A percentile compares a stretch with the other conserved stretches of the same genome.
Conservation (phyloP, 306 rosid genomes). For the Malus sylvestris region DNA sequence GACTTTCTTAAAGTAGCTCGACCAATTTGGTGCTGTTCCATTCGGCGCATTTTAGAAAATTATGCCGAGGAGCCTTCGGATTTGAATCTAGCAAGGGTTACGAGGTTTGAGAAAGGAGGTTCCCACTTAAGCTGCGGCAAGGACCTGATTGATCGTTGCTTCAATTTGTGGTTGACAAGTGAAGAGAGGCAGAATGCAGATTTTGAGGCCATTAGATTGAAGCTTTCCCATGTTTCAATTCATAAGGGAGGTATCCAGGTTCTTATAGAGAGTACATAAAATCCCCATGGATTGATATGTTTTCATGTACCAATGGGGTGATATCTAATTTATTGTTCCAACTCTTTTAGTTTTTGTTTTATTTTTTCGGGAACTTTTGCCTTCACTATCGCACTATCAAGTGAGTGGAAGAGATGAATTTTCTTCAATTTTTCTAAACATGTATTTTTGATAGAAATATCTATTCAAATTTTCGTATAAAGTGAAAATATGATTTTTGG, state of each 20-base stretch:
- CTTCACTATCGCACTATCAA: background rate
- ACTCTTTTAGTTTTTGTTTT: background rate
- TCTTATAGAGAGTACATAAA: slow-evolving; percentile 32
- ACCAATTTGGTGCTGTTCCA: slow-evolving; percentile 82
- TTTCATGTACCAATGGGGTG: background rate
- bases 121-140: slow-evolving; percentile 39
- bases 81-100: slow-evolving; percentile 51
- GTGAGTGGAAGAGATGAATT: background rate
- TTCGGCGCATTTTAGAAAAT: slow-evolving; percentile 46
- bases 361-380: background rate
- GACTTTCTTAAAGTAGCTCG: slow-evolving; percentile 79
- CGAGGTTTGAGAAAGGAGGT: slow-evolving; percentile 57
- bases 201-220: slow-evolving; percentile 60
- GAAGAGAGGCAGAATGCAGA: slow-evolving; percentile 71
- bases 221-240: slow-evolving; percentile 55
- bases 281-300: background rate
- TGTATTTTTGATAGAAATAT: too few relatives aligned
- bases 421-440: too few relatives aligned
- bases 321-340: background rate
- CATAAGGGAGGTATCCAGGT: slow-evolving; percentile 39
- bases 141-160: slow-evolving; percentile 70
- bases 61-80: slow-evolving; percentile 81
- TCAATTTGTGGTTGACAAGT: slow-evolving; percentile 60
- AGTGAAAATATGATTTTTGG: too few relatives aligned
- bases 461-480: too few relatives aligned